Conservation (phyloP, 768 basidiomycete genomes). For the Candolleomyces aberdarensis region DNA sequence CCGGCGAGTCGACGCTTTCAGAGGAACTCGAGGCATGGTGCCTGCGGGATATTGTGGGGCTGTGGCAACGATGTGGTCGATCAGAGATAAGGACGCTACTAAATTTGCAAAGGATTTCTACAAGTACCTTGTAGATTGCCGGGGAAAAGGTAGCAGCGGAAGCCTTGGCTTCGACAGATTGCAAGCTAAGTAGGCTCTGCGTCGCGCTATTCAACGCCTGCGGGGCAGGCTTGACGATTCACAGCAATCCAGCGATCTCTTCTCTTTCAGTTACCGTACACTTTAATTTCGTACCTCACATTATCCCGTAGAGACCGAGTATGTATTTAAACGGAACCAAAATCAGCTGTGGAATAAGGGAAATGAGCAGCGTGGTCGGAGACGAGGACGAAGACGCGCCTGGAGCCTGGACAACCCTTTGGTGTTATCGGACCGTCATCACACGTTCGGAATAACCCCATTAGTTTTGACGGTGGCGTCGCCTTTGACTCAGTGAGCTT, state of each 20-base stretch:
- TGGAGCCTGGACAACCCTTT: no score
- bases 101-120: conserved; percentile 10
- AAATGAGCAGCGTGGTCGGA: no score
- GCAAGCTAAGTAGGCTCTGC: conserved; percentile 1
- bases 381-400: no score
- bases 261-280: neutral
- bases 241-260: neutral
- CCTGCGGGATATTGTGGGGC: conserved; percentile 27
- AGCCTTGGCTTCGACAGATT: neutral
- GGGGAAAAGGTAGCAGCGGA: neutral
- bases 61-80: conserved; percentile 39
- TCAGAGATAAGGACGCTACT: conserved; percentile 15
- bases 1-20: conserved; percentile 19
- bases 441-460: no score
- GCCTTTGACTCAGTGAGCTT: no score
- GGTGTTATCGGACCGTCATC: no score
- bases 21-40: conserved; percentile 31
- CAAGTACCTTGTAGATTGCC: neutral
- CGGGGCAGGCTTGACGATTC: neutral
- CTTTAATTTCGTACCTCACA: neutral
- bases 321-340: no score
- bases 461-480: no score
- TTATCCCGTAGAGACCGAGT: no score
- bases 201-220: conserved; percentile 1
- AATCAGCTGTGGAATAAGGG: no score